Base-by-base conservation (phyloP, 352 stramenopile genomes). In the Aphanomyces invadans region DNA sequence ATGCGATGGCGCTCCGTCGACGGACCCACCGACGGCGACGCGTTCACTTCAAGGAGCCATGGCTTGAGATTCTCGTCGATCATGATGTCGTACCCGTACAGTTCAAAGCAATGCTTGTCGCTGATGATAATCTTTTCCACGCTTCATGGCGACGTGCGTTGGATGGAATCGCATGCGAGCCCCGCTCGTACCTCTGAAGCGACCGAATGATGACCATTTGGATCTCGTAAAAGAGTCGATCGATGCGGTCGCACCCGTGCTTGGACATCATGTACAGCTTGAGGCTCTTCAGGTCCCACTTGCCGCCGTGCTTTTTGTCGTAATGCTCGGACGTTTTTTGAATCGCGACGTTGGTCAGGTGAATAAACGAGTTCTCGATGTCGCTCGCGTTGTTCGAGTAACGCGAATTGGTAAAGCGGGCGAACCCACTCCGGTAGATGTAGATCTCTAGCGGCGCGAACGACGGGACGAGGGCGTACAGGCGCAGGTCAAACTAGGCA, bases 71-170 rank as follows among this genome's bases (percentile, higher is more conserved):
- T 89, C 69, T 94, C 80, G 65, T 97, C 90, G 51, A 97, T 94
- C 80, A 97, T 92, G 44, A 97, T 79, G 62, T 96, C 89, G 68
- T 95, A 97, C 38, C 92, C 93, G 72, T 97, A 98, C 17, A 98
- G 77, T 70, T 98, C 88, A 59, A 98, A 98, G 77, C 91, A 97
- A 76, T 98, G 91, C 65, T 96, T 96, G 77, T 98, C 92, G 62
- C 95, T 92, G 61, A 98, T 96, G 68, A 98, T 97, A 65, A 95
- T 85, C 65, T 97, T 91, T 74, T 98, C 89, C 31, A 97, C 89
- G 38, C 82, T 83, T 31, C 4, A 76, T 71, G n/a, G n/a, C n/a
- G n/a, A n/a, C n/a, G n/a, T n/a, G n/a, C n/a, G n/a, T n/a, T n/a
- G n/a, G n/a, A n/a, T n/a, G n/a, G n/a, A n/a, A n/a, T n/a, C n/a